Evolutionary conservation across 148 eudicot genomes (phyloP).

Genomic region (Vaccinium corymbosum): DNA sequence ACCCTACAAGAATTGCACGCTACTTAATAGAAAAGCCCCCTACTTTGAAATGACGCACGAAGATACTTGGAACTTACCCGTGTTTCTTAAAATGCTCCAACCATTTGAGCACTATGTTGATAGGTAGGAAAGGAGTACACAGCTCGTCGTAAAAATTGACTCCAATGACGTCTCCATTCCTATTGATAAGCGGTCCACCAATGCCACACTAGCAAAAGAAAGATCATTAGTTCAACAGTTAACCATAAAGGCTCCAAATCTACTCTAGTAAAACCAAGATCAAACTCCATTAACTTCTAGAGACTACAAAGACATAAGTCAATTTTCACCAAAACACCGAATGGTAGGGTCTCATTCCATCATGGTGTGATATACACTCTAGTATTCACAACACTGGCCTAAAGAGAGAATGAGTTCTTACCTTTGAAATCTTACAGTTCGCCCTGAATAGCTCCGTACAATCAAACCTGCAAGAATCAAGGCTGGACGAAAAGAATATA

Average conservation of each 20-base stretch:
- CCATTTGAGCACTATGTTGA: background rate
- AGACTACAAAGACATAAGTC: background rate
- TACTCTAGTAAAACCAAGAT: background rate
- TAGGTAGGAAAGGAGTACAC: background rate
- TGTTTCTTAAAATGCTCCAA: background rate
- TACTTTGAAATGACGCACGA: background rate
- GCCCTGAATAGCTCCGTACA: background rate
- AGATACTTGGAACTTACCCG: background rate
- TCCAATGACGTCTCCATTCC: background rate
- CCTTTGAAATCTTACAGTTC: background rate
- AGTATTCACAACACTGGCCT: background rate
- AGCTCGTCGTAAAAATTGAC: background rate
- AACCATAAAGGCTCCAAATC: background rate
- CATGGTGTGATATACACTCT: background rate
- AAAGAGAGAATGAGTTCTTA: background rate
- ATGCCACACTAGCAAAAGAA: too few species aligned
- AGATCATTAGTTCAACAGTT: background rate
- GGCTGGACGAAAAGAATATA: background rate
- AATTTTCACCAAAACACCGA: background rate
- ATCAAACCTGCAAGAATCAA: background rate
- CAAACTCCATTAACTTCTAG: background rate
- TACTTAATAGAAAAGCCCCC: background rate
- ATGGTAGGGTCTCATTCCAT: background rate
- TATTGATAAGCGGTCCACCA: too few species aligned
- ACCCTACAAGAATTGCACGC: too few species aligned